Percentiles rank a stretch among this genome's conserved stretches.
These are phyloP conservation scores for Zymoseptoria ardabiliae DNA, from an alignment of 2,329 filamentous ascomycete genomes.

Conservation along the genomic window DNA sequence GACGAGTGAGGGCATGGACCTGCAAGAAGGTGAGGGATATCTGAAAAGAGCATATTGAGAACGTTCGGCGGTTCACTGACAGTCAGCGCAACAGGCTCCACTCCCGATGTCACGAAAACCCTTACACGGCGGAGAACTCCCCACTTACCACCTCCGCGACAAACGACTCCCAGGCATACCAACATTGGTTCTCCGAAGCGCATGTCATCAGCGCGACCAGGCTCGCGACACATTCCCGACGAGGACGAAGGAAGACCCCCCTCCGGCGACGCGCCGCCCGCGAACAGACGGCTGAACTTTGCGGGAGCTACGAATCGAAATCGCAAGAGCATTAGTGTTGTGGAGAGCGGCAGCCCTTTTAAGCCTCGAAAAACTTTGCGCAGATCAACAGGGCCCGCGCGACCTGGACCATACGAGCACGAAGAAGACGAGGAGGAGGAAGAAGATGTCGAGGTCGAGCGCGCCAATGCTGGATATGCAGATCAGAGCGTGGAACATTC, in stretches of 20 bases:
- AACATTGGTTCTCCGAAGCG: conserved; percentile 53
- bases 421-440: conserved; percentile 16
- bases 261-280: conserved; percentile 7
- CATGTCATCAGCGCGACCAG: conserved; percentile 51
- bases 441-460: conserved; percentile 11
- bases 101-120: conserved; percentile 41
- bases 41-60: neutral
- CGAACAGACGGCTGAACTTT: conserved; percentile 30
- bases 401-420: conserved; percentile 17
- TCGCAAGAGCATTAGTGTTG: conserved; percentile 21
- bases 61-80: conserved; percentile 9
- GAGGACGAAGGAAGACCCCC: neutral
- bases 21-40: conserved; percentile 50
- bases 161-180: conserved; percentile 59
- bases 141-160: conserved; percentile 42
- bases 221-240: conserved; percentile 15
- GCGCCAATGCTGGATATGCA: conserved; percentile 9
- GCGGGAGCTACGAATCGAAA: conserved; percentile 17
- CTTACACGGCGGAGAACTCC: conserved; percentile 37
- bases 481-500: conserved; percentile 16
- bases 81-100: conserved; percentile 36
- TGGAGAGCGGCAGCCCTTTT: conserved; percentile 27
- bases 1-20: conserved; percentile 42
- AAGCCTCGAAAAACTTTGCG: conserved; percentile 24
- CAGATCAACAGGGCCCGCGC: conserved; percentile 18